A percentile compares a stretch with the other conserved stretches of the same genome.
phyloP scores from a whole-genome alignment of 2,329 filamentous ascomycete species.

The Beauveria australis region DNA sequence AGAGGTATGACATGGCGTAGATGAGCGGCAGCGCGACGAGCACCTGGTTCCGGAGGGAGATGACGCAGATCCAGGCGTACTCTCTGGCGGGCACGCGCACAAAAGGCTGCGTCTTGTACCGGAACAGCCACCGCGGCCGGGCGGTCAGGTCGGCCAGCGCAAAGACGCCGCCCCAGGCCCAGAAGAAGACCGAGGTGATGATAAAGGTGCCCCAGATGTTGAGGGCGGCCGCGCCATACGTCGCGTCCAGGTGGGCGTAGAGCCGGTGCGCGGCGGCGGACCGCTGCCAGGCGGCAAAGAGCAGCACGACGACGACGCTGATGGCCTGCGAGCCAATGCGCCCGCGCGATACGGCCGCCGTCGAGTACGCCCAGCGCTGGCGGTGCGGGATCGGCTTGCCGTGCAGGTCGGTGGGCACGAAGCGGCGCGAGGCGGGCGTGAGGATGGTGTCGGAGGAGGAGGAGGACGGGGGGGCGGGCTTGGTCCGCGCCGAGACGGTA shows the following conservation, averaged over 20 bases:
- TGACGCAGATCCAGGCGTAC: constrained; percentile 14
- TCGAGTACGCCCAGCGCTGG: constrained; percentile 13
- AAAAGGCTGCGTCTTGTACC: constrained; percentile 43
- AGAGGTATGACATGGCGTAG: not conserved
- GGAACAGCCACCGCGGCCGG: constrained; percentile 33
- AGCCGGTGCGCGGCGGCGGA: constrained; percentile 8
- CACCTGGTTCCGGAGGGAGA: constrained; percentile 37
- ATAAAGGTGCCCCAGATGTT: constrained; percentile 29
- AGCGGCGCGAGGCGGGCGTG: constrained; percentile 3
- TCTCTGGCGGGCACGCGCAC: constrained; percentile 15
- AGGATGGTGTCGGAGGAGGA: not conserved
- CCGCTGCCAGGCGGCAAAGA: constrained; percentile 12
- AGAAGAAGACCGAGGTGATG: constrained; percentile 32
- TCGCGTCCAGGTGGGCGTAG: constrained; percentile 11
- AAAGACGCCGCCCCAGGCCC: constrained; percentile 30
- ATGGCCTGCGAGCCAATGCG: constrained; percentile 1
- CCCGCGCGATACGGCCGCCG: constrained; percentile 1
- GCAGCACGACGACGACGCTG: not conserved
- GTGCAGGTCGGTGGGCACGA: constrained; percentile 12
- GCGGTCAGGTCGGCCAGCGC: constrained; percentile 27
- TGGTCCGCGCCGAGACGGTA: not conserved
- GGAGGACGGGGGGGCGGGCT: not conserved
- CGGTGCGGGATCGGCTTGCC: constrained; percentile 13
- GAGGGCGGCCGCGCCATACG: constrained; percentile 20
- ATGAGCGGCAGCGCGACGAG: constrained; percentile 17